Evolutionary conservation across 2,329 filamentous ascomycete species (phyloP), one percentile per base, ranked within the genome.

Genomic region (Penicillium sp.): DNA sequence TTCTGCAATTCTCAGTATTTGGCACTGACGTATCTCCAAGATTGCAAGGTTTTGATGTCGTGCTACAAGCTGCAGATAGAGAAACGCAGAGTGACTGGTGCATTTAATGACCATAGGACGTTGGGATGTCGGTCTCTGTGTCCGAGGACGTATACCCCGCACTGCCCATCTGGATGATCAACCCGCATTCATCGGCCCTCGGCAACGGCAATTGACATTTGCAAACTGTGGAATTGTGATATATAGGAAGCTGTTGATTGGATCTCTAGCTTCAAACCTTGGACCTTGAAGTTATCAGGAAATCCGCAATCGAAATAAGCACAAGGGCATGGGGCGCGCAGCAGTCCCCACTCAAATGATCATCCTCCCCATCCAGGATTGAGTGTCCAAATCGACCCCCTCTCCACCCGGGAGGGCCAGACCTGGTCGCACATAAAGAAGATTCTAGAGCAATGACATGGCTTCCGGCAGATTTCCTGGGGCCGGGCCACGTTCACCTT

Each of bases 331-430:
- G 46, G 46, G 48, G 43, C 46, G 51, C 52, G 47, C 56, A 42
- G 57, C 55, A 48, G 35, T n/a, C 50, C 56, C 62, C 56, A 63
- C 58, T 14, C 57, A 60, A 27, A 63, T 58, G 54, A 53, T 60
- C 51, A 46, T 58, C 41, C 50, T 64, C 43, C 51, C 80, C 81
- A 5, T 73, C 76, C n/a, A 76, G 76, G 44, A 69, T n/a, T n/a
- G 24, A 35, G 45, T 7, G 20, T 52, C 27, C 44, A 50, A 9
- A 51, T 76, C 22, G 86, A 88, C 53, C 85, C 89, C 60, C 82
- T 81, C 0, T 81, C 80, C 57, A 84, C 53, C 1, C 31, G 49
- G 6, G 55, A 62, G 22, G 60, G 54, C n/a, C 41, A 59, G 41
- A 66, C 51, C 41, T 66, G 58, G 62, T 43, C 39, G 2, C 46